phyloP scores from a whole-genome alignment of 2,329 filamentous ascomycete genomes.

The Penicillium occitanis region DNA sequence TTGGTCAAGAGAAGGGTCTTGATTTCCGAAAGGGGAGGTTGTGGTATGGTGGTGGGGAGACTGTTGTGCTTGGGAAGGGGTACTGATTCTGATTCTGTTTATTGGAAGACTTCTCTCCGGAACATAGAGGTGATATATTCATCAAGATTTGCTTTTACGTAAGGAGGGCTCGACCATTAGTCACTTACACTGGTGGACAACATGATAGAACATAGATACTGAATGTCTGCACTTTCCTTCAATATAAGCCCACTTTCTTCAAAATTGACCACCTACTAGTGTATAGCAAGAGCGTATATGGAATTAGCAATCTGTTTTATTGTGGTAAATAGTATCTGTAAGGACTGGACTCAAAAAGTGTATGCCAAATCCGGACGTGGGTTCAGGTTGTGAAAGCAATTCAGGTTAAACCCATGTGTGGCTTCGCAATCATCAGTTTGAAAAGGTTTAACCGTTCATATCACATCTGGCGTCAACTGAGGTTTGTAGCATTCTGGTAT shows the following conservation, averaged over 20 bases:
- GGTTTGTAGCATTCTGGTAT: background rate
- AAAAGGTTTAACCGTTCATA: background rate
- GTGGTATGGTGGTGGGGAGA: conserved; percentile 85
- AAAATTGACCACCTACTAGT: background rate
- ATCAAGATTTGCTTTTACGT: background rate
- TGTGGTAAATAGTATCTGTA: background rate
- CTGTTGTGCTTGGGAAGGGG: conserved; percentile 57
- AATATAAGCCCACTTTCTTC: background rate
- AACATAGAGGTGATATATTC: background rate
- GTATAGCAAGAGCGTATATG: background rate
- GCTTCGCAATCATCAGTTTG: background rate
- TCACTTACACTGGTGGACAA: background rate
- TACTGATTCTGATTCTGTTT: conserved; percentile 29
- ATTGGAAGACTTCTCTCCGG: no score
- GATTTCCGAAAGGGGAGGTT: conserved; percentile 71
- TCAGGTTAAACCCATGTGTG: background rate
- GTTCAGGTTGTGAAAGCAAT: background rate
- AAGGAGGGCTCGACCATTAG: background rate
- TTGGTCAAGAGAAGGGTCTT: conserved; percentile 82
- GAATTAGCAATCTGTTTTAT: background rate
- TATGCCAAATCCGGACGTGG: background rate
- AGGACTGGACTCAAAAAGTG: background rate
- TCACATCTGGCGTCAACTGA: background rate
- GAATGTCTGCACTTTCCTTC: background rate
- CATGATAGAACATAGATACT: background rate